phyloP scores from a whole-genome alignment of 2,329 filamentous ascomycete species.

The Chrysoporthe puriensis region DNA sequence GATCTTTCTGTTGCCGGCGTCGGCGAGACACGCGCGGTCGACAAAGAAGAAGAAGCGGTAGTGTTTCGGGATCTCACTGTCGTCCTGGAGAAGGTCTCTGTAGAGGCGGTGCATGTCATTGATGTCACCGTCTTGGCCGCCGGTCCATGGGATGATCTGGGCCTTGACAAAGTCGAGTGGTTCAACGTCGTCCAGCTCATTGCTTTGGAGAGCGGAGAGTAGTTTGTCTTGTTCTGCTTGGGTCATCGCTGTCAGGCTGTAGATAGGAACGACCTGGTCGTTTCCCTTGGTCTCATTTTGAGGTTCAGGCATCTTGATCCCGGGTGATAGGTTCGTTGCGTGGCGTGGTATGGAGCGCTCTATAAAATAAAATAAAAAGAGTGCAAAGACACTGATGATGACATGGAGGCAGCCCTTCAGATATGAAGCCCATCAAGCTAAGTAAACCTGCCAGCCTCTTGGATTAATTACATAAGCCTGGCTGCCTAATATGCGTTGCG shows the following conservation, averaged over 20 bases:
- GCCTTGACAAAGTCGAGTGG: background rate
- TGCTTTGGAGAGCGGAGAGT: background rate
- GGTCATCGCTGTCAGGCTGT: background rate
- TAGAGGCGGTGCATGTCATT: background rate
- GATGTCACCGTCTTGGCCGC: background rate
- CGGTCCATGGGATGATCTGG: background rate
- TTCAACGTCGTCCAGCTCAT: background rate
- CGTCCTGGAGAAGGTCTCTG: background rate
- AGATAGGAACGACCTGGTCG: background rate
- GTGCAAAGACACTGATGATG: background rate
- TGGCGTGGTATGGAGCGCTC: background rate
- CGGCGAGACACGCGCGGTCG: slow-evolving; percentile 1
- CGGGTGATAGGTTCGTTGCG: background rate
- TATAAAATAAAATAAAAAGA: background rate
- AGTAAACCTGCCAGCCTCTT: no score
- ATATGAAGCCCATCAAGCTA: background rate
- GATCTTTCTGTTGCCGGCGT: background rate
- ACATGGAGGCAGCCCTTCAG: background rate
- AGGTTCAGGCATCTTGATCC: background rate
- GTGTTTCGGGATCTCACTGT: background rate
- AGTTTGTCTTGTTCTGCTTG: background rate
- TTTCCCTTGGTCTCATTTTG: background rate
- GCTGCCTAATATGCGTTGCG: no score
- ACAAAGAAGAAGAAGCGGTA: slow-evolving; percentile 2
- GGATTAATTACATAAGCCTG: background rate